These are phyloP conservation scores for Cicer judaicum DNA, from an alignment of 306 rosid genomes.

Conservation along the genomic window DNA sequence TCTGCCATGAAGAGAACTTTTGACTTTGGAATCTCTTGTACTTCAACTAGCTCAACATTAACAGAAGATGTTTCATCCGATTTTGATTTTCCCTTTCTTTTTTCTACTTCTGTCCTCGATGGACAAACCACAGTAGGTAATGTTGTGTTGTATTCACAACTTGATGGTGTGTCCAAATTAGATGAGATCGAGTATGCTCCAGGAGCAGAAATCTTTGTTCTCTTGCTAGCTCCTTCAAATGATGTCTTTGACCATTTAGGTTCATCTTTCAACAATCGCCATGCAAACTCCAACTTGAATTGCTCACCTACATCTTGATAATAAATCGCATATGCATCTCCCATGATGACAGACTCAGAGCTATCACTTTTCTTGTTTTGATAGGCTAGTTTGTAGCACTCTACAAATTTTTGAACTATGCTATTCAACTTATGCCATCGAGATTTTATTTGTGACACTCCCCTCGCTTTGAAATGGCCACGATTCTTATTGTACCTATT, in stretches of 20 bases:
- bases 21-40: neutral
- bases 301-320: constrained; percentile 1
- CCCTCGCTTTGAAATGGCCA: constrained; percentile 11
- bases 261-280: constrained; percentile 32
- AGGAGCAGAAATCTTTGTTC: constrained; percentile 1
- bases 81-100: constrained; percentile 14
- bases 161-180: neutral
- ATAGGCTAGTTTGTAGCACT: constrained; percentile 3
- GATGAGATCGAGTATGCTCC: constrained; percentile 17
- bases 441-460: constrained; percentile 2
- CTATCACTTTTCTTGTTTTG: neutral
- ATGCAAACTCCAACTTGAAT: constrained; percentile 24
- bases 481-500: neutral
- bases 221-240: constrained; percentile 5
- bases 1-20: constrained; percentile 16
- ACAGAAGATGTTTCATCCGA: constrained; percentile 1
- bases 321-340: neutral
- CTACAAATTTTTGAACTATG: neutral
- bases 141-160: neutral
- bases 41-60: constrained; percentile 8
- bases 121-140: constrained; percentile 4
- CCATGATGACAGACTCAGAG: constrained; percentile 2
- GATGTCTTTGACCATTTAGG: constrained; percentile 24
- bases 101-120: neutral
- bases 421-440: constrained; percentile 20